phyloP scores from a whole-genome alignment of 805 yeast species.

The Starmerella kuoi region DNA sequence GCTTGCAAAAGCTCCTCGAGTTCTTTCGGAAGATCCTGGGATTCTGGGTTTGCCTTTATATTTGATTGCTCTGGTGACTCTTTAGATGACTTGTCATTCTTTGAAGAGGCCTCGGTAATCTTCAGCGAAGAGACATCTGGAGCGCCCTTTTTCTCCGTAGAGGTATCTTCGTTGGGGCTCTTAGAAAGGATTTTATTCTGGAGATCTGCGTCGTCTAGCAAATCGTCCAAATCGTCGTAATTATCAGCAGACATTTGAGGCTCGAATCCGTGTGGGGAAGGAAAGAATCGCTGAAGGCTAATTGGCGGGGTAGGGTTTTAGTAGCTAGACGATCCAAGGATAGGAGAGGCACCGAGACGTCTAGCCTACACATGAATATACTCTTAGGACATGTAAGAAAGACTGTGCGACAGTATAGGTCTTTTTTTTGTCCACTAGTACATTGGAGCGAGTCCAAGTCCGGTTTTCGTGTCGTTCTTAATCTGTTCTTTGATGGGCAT shows the following conservation, averaged over 20 bases:
- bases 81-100: neutral
- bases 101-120: neutral
- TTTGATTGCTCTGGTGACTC: neutral
- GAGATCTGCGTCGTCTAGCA: constrained; percentile 74
- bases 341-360: no score
- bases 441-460: no score
- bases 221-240: constrained; percentile 35
- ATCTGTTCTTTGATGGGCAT: no score
- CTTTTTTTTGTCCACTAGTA: no score
- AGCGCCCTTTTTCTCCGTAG: neutral
- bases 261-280: neutral
- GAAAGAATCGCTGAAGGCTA: constrained; percentile 1
- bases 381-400: no score
- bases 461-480: no score
- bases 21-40: constrained; percentile 1
- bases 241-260: constrained; percentile 9
- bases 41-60: neutral
- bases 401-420: no score
- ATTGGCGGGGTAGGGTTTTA: neutral
- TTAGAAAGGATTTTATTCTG: constrained; percentile 41
- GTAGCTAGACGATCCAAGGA: no score
- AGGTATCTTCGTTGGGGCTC: constrained; percentile 38
- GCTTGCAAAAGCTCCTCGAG: constrained; percentile 1
- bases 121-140: neutral
- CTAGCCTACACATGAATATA: no score